These are phyloP conservation scores for Patellifolia procumbens DNA, from an alignment of 179 eudicot species.

Conservation along the genomic window DNA sequence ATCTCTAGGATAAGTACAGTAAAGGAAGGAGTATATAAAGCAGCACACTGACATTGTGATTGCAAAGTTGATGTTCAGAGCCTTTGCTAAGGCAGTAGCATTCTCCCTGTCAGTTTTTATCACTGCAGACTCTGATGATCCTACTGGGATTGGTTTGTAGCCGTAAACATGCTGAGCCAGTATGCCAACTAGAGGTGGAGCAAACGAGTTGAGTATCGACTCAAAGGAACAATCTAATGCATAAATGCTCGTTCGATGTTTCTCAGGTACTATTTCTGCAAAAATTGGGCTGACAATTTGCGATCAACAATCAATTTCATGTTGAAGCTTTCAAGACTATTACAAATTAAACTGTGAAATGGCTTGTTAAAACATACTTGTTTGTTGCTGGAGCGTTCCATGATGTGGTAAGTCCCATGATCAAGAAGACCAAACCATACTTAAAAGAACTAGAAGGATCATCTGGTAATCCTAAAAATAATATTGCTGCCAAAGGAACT, in stretches of 20 bases:
- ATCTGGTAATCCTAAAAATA: slow-evolving; percentile 58
- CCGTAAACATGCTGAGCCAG: slow-evolving; percentile 71
- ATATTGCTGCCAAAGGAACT: slow-evolving; percentile 66
- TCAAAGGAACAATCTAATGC: slow-evolving; percentile 77
- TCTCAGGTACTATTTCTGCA: slow-evolving; percentile 84
- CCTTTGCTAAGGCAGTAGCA: slow-evolving; percentile 69
- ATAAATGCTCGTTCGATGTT: slow-evolving; percentile 71
- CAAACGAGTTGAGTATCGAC: slow-evolving; percentile 71
- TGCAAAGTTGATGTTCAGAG: slow-evolving; percentile 63
- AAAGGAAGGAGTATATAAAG: slow-evolving; percentile 60
- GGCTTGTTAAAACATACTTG: slow-evolving; percentile 45
- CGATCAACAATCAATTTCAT: not conserved
- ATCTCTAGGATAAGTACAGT: slow-evolving; percentile 72
- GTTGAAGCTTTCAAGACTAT: too few relatives aligned
- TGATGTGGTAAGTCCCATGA: slow-evolving; percentile 70
- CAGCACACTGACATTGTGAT: slow-evolving; percentile 64
- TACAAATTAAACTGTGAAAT: not conserved
- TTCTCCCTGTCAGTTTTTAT: slow-evolving; percentile 60
- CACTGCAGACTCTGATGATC: slow-evolving; percentile 44
- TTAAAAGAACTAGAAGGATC: slow-evolving; percentile 48
- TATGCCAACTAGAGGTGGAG: slow-evolving; percentile 73
- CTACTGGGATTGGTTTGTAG: slow-evolving; percentile 52
- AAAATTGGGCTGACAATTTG: slow-evolving; percentile 62
- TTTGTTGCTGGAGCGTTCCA: slow-evolving; percentile 91
- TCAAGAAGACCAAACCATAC: slow-evolving; percentile 58